phyloP scores from a whole-genome alignment of 1,284 basidiomycete genomes.

The Moniliophthora roreri region DNA sequence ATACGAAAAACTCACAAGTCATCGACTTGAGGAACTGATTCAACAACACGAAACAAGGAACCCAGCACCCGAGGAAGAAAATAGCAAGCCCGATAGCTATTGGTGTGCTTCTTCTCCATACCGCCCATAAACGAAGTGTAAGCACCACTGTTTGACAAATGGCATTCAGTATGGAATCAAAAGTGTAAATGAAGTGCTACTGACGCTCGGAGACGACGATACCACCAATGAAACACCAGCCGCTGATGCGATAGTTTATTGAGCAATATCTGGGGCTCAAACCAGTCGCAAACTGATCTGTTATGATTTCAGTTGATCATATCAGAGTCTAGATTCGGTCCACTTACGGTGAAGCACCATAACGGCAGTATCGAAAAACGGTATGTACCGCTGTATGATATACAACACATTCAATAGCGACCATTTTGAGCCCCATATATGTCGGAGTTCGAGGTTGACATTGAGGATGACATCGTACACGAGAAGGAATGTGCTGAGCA shows the following conservation, averaged over 20 bases:
- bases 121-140: constrained; percentile 2
- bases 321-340: neutral
- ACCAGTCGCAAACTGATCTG: neutral
- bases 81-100: neutral
- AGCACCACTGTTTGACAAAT: neutral
- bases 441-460: neutral
- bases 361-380: neutral
- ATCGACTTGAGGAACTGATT: neutral
- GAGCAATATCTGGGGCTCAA: neutral
- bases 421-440: neutral
- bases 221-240: neutral
- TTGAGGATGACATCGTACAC: neutral
- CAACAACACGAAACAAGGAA: neutral
- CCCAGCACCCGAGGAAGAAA: constrained; percentile 2
- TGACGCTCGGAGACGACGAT: neutral
- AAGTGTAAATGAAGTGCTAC: neutral
- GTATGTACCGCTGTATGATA: neutral
- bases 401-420: neutral
- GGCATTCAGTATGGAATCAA: too few relatives aligned
- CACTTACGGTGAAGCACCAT: neutral
- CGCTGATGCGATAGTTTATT: neutral
- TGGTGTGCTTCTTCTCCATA: constrained; percentile 1
- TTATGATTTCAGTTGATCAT: neutral
- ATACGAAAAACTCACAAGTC: neutral
- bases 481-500: neutral